A percentile compares a stretch with the other conserved stretches of the same genome.
phyloP scores from a whole-genome alignment of 768 basidiomycete species.

The Gymnopilus junonius region DNA sequence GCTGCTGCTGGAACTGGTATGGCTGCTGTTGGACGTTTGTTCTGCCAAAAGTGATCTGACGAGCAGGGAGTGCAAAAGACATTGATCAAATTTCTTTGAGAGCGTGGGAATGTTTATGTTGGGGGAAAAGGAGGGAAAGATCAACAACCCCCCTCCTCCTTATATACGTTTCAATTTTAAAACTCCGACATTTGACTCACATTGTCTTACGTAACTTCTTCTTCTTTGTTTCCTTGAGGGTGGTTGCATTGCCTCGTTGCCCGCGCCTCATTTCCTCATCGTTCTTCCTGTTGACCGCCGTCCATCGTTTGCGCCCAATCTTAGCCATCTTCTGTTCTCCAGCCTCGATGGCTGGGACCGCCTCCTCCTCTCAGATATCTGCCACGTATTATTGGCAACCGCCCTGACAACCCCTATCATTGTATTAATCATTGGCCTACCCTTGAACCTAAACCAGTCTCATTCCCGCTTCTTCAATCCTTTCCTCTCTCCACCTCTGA shows the following conservation, averaged over 20 bases:
- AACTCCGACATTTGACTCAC: constrained; percentile 50
- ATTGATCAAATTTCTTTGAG: constrained; percentile 38
- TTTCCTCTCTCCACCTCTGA: neutral
- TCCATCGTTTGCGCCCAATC: neutral
- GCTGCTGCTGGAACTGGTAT: constrained; percentile 42
- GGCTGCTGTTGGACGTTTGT: constrained; percentile 56
- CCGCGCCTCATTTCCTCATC: constrained; percentile 1
- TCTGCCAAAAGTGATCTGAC: constrained; percentile 79
- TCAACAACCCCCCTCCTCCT: constrained; percentile 31
- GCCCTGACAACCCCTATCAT: constrained; percentile 29
- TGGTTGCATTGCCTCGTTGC: constrained; percentile 13
- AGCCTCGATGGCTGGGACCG: neutral
- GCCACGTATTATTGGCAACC: constrained; percentile 24
- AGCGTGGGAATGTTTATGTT: constrained; percentile 48
- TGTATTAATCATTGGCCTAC: constrained; percentile 16
- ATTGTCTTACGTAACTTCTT: constrained; percentile 45
- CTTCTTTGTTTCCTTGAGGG: constrained; percentile 35
- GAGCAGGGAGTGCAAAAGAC: constrained; percentile 75
- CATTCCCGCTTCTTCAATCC: constrained; percentile 6
- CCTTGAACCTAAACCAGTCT: constrained; percentile 15
- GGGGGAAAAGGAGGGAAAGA: constrained; percentile 36
- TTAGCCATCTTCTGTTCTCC: neutral
- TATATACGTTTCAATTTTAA: constrained; percentile 51
- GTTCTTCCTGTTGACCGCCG: neutral
- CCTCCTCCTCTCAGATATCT: neutral